phyloP scores from a whole-genome alignment of 1,139 yeast species.

The Suhomyces guaymorum region DNA sequence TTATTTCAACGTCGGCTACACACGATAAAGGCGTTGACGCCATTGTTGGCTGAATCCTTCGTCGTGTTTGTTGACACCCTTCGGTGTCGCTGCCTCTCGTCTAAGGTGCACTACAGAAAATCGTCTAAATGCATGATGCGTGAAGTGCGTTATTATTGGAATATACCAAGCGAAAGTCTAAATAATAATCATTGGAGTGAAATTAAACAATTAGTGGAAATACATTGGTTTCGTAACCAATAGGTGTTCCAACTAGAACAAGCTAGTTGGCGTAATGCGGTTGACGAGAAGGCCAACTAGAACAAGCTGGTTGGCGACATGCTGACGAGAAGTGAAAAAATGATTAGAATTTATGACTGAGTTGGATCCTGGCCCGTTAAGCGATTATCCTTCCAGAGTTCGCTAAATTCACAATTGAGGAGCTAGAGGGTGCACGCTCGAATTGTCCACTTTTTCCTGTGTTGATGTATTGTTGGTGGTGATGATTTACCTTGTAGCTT shows the following conservation, averaged over 20 bases:
- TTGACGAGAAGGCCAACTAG: not conserved
- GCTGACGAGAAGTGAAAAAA: constrained; percentile 8
- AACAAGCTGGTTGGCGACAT: constrained; percentile 1
- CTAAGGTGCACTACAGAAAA: not conserved
- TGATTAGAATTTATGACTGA: not conserved
- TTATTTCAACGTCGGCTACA: no score
- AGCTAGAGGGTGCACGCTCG: constrained; percentile 11
- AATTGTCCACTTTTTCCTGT: constrained; percentile 5
- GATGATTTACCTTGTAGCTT: constrained; percentile 8
- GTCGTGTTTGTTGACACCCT: no score
- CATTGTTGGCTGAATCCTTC: no score
- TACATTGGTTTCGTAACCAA: not conserved
- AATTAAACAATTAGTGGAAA: constrained; percentile 3
- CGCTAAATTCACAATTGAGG: constrained; percentile 11
- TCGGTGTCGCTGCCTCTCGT: no score
- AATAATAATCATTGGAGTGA: not conserved
- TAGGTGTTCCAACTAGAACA: not conserved
- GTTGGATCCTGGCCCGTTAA: constrained; percentile 6
- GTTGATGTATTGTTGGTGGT: constrained; percentile 9
- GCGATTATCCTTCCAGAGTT: constrained; percentile 13
- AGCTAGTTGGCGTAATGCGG: constrained; percentile 2
- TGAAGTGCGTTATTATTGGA: not conserved
- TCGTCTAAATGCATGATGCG: not conserved
- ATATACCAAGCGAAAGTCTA: not conserved
- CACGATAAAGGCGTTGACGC: no score